phyloP scores from a whole-genome alignment of 1,284 basidiomycete species.

The Cryptococcus sp. region DNA sequence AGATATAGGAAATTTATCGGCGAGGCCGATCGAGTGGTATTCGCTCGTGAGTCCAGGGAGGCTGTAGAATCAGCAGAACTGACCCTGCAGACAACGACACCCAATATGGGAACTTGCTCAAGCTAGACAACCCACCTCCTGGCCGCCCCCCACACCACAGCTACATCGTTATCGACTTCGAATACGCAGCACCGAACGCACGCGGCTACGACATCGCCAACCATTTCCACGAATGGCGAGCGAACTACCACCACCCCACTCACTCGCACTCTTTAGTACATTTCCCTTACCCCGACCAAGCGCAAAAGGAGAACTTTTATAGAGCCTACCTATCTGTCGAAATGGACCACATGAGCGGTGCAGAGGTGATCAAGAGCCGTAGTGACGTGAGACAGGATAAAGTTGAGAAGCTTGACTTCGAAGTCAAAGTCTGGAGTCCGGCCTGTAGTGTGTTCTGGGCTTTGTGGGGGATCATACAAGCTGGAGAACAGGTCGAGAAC shows the following conservation, averaged over 20 bases:
- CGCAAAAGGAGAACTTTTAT: conserved; percentile 77
- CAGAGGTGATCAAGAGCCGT: conserved; percentile 29
- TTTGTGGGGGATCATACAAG: conserved; percentile 87
- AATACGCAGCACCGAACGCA: conserved; percentile 85
- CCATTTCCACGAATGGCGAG: conserved; percentile 94
- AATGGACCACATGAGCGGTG: conserved; percentile 26
- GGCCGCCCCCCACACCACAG: conserved; percentile 46
- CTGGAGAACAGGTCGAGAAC: conserved; percentile 70
- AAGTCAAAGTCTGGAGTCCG: conserved; percentile 79
- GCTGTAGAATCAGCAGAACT: background rate
- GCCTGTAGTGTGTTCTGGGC: conserved; percentile 85
- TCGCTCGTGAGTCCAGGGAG: conserved; percentile 39
- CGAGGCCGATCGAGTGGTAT: conserved; percentile 43
- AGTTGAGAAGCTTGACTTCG: conserved; percentile 59
- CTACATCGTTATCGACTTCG: conserved; percentile 93
- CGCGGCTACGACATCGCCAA: conserved; percentile 91
- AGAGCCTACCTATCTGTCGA: conserved; percentile 62
- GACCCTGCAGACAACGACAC: conserved; percentile 81
- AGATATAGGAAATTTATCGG: conserved; percentile 41
- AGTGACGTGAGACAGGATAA: conserved; percentile 32
- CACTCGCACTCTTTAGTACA: conserved; percentile 67
- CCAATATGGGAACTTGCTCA: conserved; percentile 87
- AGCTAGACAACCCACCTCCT: conserved; percentile 57
- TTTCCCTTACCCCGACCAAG: conserved; percentile 65
- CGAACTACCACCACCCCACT: conserved; percentile 69